These are phyloP conservation scores for Plasmodium inui DNA, from an alignment of 169 alveolate species.

Conservation along the genomic window DNA sequence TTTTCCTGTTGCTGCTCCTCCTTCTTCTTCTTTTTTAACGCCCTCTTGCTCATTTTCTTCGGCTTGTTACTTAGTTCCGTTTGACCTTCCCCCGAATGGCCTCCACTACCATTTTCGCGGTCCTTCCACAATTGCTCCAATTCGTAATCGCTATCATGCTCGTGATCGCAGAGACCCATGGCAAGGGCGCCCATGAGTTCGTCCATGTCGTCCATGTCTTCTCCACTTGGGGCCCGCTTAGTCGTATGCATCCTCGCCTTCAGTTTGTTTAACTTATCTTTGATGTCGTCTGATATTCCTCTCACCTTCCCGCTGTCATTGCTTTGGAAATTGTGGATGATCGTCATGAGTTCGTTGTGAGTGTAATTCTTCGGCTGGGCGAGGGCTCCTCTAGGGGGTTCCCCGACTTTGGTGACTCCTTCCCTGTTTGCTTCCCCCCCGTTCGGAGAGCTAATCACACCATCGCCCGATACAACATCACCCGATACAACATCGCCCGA, in stretches of 20 bases:
- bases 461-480: no score
- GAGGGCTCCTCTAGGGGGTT: neutral
- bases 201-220: neutral
- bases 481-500: no score
- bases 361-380: slow-evolving; percentile 23
- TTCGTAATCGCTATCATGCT: neutral
- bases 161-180: slow-evolving; percentile 49
- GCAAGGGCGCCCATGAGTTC: slow-evolving; percentile 28
- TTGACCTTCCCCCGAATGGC: neutral
- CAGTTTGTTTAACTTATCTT: slow-evolving; percentile 69
- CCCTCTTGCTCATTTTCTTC: slow-evolving; percentile 65
- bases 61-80: neutral
- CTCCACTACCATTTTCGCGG: neutral
- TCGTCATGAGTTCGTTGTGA: slow-evolving; percentile 59
- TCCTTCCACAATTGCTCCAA: slow-evolving; percentile 6
- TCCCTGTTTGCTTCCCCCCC: neutral
- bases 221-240: neutral
- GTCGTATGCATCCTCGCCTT: slow-evolving; percentile 69
- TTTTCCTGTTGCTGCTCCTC: neutral
- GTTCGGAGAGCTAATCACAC: neutral
- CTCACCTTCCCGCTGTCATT: slow-evolving; percentile 44
- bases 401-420: no score
- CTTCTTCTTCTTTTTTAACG: slow-evolving; percentile 18
- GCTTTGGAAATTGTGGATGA: slow-evolving; percentile 74
- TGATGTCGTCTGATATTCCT: slow-evolving; percentile 70